A percentile compares a stretch with the other conserved stretches of the same genome.
These are phyloP conservation scores for Pseudocercospora eumusae DNA, from an alignment of 2,329 filamentous ascomycete genomes.

Conservation along the genomic window DNA sequence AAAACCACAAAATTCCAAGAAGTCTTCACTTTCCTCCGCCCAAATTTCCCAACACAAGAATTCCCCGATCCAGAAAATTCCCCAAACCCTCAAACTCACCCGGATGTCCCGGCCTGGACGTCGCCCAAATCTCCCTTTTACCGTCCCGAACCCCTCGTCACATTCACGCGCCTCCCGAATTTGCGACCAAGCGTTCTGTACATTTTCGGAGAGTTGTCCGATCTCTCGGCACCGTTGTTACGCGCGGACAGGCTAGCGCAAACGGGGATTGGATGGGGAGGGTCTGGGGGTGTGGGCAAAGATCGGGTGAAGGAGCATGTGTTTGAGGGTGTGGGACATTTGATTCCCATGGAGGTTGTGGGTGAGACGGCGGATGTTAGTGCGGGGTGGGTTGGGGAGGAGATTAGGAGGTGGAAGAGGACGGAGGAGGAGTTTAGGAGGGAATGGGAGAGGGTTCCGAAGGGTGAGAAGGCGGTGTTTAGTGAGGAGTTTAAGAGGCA, in stretches of 20 bases:
- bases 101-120: constrained; percentile 42
- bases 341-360: constrained; percentile 81
- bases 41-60: constrained; percentile 48
- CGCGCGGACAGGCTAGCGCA: constrained; percentile 61
- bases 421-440: constrained; percentile 33
- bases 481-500: constrained; percentile 22
- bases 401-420: constrained; percentile 40
- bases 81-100: constrained; percentile 46
- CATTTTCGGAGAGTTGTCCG: constrained; percentile 34
- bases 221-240: constrained; percentile 55
- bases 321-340: constrained; percentile 68
- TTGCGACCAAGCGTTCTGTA: constrained; percentile 58
- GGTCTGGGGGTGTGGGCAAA: constrained; percentile 63
- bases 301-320: constrained; percentile 68
- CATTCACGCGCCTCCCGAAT: constrained; percentile 59
- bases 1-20: constrained; percentile 85
- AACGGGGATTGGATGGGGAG: constrained; percentile 68
- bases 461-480: constrained; percentile 34
- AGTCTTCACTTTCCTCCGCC: constrained; percentile 68
- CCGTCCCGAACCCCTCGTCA: constrained; percentile 62
- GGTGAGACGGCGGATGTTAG: constrained; percentile 61
- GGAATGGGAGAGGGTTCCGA: constrained; percentile 35
- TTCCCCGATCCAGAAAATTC: constrained; percentile 35
- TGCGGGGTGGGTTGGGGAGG: constrained; percentile 42
- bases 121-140: constrained; percentile 58